Base-by-base conservation (phyloP, 2,329 filamentous ascomycete species). In the Colletotrichum tofieldiae region DNA sequence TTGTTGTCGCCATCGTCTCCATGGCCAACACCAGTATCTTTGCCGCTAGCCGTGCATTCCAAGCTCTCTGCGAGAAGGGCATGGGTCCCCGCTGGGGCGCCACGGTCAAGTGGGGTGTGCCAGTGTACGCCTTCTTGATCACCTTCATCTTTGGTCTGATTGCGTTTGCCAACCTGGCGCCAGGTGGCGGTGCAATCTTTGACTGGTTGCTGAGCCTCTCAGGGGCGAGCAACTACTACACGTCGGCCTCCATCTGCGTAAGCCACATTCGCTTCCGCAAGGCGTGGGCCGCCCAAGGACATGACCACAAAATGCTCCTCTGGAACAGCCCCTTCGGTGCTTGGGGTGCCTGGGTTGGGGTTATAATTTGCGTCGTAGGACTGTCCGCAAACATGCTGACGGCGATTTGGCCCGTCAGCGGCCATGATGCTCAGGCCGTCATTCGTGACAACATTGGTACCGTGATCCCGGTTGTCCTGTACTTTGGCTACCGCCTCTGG, bases 191-290 rank as follows among this genome's bases (percentile, higher is more conserved):
- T 16, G 76, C 76, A 11, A 81, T 86, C 52, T 87, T 87, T 75
- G 76, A 80, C 49, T 87, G 85, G 85, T 80, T 87, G 62, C 79
- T 85, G 58, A 85, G 85, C 60, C 77, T 88, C 9, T 83, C 83
- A 51, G 84, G 85, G 2, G 81, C 86, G 20, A 82, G 84, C 37
- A 84, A 83, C 58, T 80, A 86, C 68, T 83, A 88, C 73, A 86
- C 85, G 56, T 88, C 87, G 86, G 81, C 81, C 29, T 84, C 80
- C 67, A 83, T 86, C 72, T 84, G 82, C 74, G 72, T 84, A 39
- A 82, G 83, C 43, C 86, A 86, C 74, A 81, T 88, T 73, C 82
- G 82, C 61, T 86, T 86, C 76, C 81, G 84, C 73, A 75, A 77
- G 9, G 85, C 84, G 5, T 78, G 85, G 56, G 78, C 78, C 32